Evolutionary conservation across 495 filamentous ascomycete species (phyloP).

Genomic region (Tetracladium setigerum): DNA sequence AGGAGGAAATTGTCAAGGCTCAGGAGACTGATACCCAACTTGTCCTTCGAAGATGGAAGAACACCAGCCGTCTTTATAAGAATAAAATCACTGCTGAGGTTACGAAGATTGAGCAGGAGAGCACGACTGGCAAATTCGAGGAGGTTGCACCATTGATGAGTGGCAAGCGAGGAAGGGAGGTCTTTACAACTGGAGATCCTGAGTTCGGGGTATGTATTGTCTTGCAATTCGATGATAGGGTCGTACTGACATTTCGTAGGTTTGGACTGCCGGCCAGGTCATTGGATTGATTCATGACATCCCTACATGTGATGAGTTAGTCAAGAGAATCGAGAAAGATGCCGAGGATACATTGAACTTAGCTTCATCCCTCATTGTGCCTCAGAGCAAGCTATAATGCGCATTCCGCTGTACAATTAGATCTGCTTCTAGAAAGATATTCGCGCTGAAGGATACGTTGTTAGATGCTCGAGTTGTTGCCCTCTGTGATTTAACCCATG

Average conservation of each 20-base stretch:
- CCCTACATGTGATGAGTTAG: slow-evolving; percentile 47
- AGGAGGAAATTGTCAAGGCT: slow-evolving; percentile 82
- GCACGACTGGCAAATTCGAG: slow-evolving; percentile 78
- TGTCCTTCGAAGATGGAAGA: slow-evolving; percentile 85
- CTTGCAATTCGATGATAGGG: not conserved
- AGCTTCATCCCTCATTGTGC: slow-evolving; percentile 17
- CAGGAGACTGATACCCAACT: slow-evolving; percentile 87
- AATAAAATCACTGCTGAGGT: slow-evolving; percentile 84
- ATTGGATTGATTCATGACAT: slow-evolving; percentile 63
- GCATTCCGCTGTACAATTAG: too few relatives aligned
- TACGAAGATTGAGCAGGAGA: slow-evolving; percentile 75
- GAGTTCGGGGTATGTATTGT: slow-evolving; percentile 70
- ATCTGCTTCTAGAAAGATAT: too few relatives aligned
- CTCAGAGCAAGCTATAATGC: slow-evolving; percentile 22
- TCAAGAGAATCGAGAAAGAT: slow-evolving; percentile 52
- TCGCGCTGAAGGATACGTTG: too few relatives aligned
- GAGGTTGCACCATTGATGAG: slow-evolving; percentile 88
- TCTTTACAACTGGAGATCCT: slow-evolving; percentile 86
- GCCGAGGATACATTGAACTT: slow-evolving; percentile 44
- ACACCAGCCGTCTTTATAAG: slow-evolving; percentile 79
- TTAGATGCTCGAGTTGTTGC: too few relatives aligned
- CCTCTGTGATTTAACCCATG: too few relatives aligned
- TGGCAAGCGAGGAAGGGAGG: slow-evolving; percentile 83
- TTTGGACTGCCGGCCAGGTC: slow-evolving; percentile 59
- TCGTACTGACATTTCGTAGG: slow-evolving; percentile 23